Evolutionary conservation across 1,284 basidiomycete genomes (phyloP), one percentile per base, ranked within the genome.

Genomic region (Gomphus sp.): DNA sequence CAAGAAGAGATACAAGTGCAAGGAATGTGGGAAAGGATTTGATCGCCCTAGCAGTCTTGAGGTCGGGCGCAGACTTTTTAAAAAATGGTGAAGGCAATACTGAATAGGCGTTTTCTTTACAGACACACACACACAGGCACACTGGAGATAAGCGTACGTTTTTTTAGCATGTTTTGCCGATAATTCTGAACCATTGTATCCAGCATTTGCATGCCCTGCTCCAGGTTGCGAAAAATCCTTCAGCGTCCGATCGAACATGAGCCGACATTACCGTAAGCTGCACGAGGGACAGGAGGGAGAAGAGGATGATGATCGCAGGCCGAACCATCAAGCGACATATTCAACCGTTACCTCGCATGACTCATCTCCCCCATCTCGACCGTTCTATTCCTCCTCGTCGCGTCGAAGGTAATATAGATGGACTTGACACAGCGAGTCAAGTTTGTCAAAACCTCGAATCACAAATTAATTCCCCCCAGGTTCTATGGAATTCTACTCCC

Each of bases 181-280:
- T n/a, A 31, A n/a, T n/a, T 31, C n/a, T 43, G 28, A 43, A 22
- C 47, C 31, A 8, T 36, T 44, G 28, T 36, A 16, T 28, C 8
- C 31, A 59, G 58, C 47, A 16, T 59, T 34, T 39, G 12, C 51
- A 10, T 59, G 58, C n/a, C 52, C 52, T 31, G n/a, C 31, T 22
- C 11, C 34, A n/a, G 36, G 45, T 33, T 59, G 58, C 36, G 36
- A 55, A 36, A 59, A 43, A 37, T 7, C 44, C 44, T 59, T 59
- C 37, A 59, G 8, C 48, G 52, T 59, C 51, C 12, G 28, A 22
- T 59, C 58, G 7, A 59, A 59, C 48, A 53, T 53, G 44, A 59
- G 3, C 12, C 39, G 58, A 33, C 58, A 59, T 43, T 16, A 34
- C 18, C 39, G 39, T n/a, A 49, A 48, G 2, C 31, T 22, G 36